phyloP scores from a whole-genome alignment of 257 asterid genomes.

The Przewalskia tangutica region DNA sequence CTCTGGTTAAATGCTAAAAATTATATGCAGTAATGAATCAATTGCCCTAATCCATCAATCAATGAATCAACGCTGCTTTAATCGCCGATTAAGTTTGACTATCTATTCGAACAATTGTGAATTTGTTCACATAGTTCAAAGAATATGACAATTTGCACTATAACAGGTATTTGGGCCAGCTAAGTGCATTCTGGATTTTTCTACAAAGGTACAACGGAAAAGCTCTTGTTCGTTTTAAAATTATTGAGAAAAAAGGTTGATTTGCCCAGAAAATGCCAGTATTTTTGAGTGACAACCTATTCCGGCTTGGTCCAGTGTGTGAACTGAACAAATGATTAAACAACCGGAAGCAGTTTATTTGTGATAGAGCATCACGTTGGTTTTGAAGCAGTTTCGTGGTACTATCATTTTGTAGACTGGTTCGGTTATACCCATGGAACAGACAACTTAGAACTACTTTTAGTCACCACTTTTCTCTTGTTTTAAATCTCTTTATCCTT shows the following conservation, averaged over 20 bases:
- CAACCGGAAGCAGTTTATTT: too few species aligned
- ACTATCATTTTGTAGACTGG: neutral
- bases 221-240: neutral
- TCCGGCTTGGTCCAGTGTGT: too few species aligned
- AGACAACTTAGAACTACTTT: neutral
- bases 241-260: neutral
- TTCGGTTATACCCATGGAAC: neutral
- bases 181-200: too few species aligned
- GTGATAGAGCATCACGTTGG: neutral
- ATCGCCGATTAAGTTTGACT: neutral
- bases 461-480: neutral
- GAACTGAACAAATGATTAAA: too few species aligned
- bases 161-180: neutral
- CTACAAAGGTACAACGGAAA: neutral
- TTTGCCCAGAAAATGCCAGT: neutral
- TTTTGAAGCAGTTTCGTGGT: neutral
- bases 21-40: neutral
- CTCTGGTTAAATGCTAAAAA: too few species aligned
- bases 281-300: too few species aligned
- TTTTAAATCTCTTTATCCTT: slow-evolving; percentile 23
- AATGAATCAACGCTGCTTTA: neutral
- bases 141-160: too few species aligned
- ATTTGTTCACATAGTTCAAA: too few species aligned
- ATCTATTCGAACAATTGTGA: too few species aligned
- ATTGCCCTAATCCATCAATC: too few species aligned